A percentile compares a stretch with the other conserved stretches of the same genome.
These are phyloP conservation scores for Sphaceloma murrayae DNA, from an alignment of 2,329 filamentous ascomycete species.

Conservation along the genomic window DNA sequence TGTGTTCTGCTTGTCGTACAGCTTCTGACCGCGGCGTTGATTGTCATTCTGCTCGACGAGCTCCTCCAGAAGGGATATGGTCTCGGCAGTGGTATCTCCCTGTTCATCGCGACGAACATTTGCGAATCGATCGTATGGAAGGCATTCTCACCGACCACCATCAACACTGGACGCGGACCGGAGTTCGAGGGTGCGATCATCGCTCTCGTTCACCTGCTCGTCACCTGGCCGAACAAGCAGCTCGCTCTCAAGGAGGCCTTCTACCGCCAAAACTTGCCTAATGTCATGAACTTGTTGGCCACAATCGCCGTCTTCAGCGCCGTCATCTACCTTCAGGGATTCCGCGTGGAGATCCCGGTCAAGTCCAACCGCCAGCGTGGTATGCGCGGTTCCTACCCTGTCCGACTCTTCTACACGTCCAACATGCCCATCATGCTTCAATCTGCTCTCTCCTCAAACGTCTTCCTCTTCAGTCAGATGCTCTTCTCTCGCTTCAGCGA, in stretches of 20 bases:
- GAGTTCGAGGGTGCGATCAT: conserved; percentile 99
- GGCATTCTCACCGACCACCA: conserved; percentile 97
- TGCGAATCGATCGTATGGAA: conserved; percentile 99
- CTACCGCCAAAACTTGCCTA: conserved; percentile 98
- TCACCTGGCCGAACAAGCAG: conserved; percentile 99
- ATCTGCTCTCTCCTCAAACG: conserved; percentile 94
- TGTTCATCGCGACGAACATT: conserved; percentile 99
- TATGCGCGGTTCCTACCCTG: conserved; percentile 93
- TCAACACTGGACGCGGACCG: conserved; percentile 97
- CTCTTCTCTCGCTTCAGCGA: conserved; percentile 98
- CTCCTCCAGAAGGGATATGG: conserved; percentile 99
- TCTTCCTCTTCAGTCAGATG: conserved; percentile 99
- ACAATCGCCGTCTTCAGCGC: conserved; percentile 89
- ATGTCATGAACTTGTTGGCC: conserved; percentile 96
- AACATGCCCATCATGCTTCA: conserved; percentile 99
- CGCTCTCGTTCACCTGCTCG: conserved; percentile 90
- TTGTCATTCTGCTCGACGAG: conserved; percentile 98
- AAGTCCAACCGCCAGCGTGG: conserved; percentile 99
- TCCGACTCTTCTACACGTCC: conserved; percentile 99
- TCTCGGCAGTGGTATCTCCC: conserved; percentile 94
- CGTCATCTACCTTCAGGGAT: conserved; percentile 77
- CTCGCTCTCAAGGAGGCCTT: conserved; percentile 96
- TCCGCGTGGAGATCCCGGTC: conserved; percentile 99
- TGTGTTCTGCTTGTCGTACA: conserved; percentile 97
- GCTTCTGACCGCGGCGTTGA: conserved; percentile 92